Evolutionary conservation across 2,329 filamentous ascomycete genomes (phyloP), one percentile per base, ranked within the genome.

Genomic region (Pseudopithomyces maydicus): DNA sequence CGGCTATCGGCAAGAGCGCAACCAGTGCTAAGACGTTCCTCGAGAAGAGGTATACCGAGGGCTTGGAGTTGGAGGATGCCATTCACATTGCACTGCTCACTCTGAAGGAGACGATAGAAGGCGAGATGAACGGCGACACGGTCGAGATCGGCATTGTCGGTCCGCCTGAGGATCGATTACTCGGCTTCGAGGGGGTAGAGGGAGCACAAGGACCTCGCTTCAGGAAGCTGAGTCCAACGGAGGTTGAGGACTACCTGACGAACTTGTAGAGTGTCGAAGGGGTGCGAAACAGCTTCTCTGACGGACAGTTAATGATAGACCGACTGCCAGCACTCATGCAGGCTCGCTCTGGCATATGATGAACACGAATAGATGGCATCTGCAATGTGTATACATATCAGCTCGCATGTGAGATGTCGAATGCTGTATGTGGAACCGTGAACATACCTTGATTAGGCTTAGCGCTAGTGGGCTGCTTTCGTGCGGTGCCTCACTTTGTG

Each of bases 171-270:
- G 88, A 99, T 75, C 90, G 97, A 75, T 84, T 99, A 44, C 85
- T 99, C 58, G 95, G 95, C 48, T 90, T 92, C 61, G 92, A 96
- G 77, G 92, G 92, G 59, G 91, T 96, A 11, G 90, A 94, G 72
- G 91, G 90, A 61, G 90, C 91, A 19, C 85, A 88, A 66, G 92
- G 92, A 43, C 92, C 92, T 56, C 86, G 92, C 62, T 97, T 97
- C 86, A 86, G 92, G 79, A 96, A 97, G 85, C 82, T 99, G 79
- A 97, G 87, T 71, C 92, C 96, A 73, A 92, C 97, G 81, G 95
- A 99, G 82, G 98, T 99, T 74, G 95, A 99, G 83, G 95, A 99
- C 79, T 99, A 99, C 82, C 82, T 99, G 79, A 98, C 95, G 78
- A 98, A 97, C 85, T 87, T 99, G 85, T 98, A 85, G 88, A 64